Evolutionary conservation across 2,329 filamentous ascomycete species (phyloP).

Genomic region (Xylariaceae sp.): DNA sequence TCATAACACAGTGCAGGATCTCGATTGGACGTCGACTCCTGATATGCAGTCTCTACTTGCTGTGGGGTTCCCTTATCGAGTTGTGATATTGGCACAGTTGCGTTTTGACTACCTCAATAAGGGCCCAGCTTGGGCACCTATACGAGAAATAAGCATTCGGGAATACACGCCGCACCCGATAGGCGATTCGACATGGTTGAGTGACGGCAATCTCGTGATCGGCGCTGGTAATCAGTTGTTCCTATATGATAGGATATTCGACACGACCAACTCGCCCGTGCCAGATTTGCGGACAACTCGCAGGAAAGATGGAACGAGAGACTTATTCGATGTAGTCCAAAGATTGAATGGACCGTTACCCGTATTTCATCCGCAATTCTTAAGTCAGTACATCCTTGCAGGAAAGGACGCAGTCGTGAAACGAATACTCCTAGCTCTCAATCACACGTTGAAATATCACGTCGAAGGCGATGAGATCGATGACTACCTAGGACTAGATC

Average conservation of each 20-base stretch:
- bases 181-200: conserved; percentile 88
- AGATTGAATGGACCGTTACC: conserved; percentile 83
- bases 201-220: conserved; percentile 78
- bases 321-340: conserved; percentile 78
- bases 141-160: conserved; percentile 76
- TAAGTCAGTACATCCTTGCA: conserved; percentile 79
- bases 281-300: conserved; percentile 47
- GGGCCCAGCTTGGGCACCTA: conserved; percentile 82
- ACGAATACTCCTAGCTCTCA: conserved; percentile 65
- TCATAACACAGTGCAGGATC: conserved; percentile 73
- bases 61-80: conserved; percentile 85
- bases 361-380: conserved; percentile 86
- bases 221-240: conserved; percentile 90
- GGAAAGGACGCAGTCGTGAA: conserved; percentile 73
- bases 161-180: conserved; percentile 85
- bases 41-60: conserved; percentile 85
- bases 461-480: conserved; percentile 77
- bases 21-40: conserved; percentile 92
- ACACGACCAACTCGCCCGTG: conserved; percentile 57
- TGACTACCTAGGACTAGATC: conserved; percentile 64
- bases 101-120: conserved; percentile 89
- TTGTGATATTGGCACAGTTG: conserved; percentile 79
- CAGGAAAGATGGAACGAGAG: conserved; percentile 49
- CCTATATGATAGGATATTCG: conserved; percentile 73
- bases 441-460: conserved; percentile 77